phyloP scores from a whole-genome alignment of 2,329 filamentous ascomycete genomes.

The Cordyceps tenuipes region DNA sequence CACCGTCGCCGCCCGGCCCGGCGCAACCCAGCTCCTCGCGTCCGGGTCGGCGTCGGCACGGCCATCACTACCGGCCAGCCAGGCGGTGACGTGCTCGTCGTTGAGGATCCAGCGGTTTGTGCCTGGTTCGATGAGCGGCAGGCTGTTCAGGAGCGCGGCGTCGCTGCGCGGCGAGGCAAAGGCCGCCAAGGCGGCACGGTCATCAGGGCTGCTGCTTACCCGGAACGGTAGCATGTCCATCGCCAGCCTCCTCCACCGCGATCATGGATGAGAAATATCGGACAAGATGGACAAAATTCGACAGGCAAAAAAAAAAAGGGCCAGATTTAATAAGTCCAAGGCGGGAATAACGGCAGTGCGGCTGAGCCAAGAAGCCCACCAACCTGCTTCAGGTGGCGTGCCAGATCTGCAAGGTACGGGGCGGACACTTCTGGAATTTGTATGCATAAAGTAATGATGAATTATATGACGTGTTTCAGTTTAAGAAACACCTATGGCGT shows the following conservation, averaged over 20 bases:
- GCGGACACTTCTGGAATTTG: not conserved
- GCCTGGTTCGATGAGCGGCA: not conserved
- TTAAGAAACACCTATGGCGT: not conserved
- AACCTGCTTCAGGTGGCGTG: not conserved
- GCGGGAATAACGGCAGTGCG: not conserved
- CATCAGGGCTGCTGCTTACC: not conserved
- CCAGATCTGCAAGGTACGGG: not conserved
- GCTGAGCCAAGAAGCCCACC: conserved; percentile 1
- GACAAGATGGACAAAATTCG: not conserved
- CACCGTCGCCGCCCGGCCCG: not conserved
- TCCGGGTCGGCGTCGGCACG: not conserved
- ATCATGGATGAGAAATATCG: not conserved
- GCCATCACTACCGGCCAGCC: not conserved
- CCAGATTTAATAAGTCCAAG: no score
- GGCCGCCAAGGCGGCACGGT: not conserved
- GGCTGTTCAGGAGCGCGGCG: not conserved
- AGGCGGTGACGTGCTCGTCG: conserved; percentile 5
- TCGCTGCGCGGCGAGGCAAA: not conserved
- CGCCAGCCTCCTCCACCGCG: not conserved
- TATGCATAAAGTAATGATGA: not conserved
- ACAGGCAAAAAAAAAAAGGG: no score
- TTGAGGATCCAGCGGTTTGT: not conserved
- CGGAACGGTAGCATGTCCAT: conserved; percentile 3
- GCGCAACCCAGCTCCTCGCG: conserved; percentile 1
- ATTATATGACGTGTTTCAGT: not conserved